Percentiles rank a stretch among this genome's conserved stretches.
These are phyloP conservation scores for Cylindricascospora bacillispora DNA, from an alignment of 1,139 yeast genomes.

Conservation along the genomic window DNA sequence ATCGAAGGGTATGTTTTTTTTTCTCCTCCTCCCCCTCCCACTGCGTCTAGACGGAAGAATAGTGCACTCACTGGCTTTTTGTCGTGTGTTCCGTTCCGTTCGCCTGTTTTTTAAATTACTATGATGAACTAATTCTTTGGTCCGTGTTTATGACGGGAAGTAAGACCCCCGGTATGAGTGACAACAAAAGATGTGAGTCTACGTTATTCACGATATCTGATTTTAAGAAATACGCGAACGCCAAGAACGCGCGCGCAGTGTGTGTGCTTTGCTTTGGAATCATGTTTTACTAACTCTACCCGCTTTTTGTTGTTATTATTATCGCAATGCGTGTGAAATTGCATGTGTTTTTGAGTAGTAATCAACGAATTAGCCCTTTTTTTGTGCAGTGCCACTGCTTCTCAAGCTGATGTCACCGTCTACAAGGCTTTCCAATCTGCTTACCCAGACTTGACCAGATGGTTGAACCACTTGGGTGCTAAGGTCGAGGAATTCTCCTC, in stretches of 20 bases:
- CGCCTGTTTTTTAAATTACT: too few relatives aligned
- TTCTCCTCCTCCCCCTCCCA: too few relatives aligned
- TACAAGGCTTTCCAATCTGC: conserved; percentile 90
- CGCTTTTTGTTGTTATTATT: too few relatives aligned
- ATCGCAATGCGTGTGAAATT: too few relatives aligned
- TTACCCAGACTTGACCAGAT: conserved; percentile 92
- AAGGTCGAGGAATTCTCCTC: conserved; percentile 72
- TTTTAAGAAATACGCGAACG: conserved; percentile 1
- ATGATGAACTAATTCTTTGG: conserved; percentile 60
- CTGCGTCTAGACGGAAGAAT: too few relatives aligned
- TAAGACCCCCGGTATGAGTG: conserved; percentile 91
- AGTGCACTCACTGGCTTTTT: too few relatives aligned
- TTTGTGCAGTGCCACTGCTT: conserved; percentile 65
- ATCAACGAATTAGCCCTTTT: too few relatives aligned
- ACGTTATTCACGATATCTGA: conserved; percentile 13
- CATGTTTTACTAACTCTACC: too few relatives aligned
- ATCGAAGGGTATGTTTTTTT: conserved; percentile 68
- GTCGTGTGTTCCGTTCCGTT: conserved; percentile 1
- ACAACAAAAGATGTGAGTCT: conserved; percentile 15
- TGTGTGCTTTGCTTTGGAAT: too few relatives aligned
- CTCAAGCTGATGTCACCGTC: conserved; percentile 92
- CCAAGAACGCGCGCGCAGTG: too few relatives aligned
- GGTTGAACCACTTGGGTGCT: conserved; percentile 97
- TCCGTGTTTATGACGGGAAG: conserved; percentile 95
- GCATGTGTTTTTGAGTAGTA: too few relatives aligned